Evolutionary conservation across 768 basidiomycete genomes (phyloP).

Genomic region (Pulveroboletus ravenelii): DNA sequence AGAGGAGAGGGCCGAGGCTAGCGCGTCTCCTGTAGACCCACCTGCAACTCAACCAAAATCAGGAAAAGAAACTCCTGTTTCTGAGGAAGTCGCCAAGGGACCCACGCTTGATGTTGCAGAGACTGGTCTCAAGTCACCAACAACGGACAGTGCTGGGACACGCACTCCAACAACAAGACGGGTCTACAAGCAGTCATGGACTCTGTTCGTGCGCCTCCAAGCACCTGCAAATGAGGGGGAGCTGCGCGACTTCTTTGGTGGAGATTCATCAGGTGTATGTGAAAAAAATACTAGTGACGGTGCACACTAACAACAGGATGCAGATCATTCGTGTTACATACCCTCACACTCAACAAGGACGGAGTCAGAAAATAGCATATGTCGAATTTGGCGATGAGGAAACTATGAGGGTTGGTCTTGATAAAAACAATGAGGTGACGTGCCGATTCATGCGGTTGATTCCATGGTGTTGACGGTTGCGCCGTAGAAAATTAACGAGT

Average conservation of each 20-base stretch:
- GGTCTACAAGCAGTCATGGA: conserved; percentile 72
- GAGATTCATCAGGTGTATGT: conserved; percentile 63
- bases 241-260: conserved; percentile 72
- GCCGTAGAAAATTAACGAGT: conserved; percentile 65
- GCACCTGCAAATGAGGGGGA: conserved; percentile 55
- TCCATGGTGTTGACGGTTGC: conserved; percentile 4
- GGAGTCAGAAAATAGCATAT: conserved; percentile 63
- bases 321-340: conserved; percentile 69
- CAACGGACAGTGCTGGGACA: conserved; percentile 54
- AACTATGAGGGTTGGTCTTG: conserved; percentile 73
- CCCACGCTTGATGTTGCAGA: conserved; percentile 26
- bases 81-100: conserved; percentile 22
- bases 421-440: conserved; percentile 64
- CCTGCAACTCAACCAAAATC: conserved; percentile 29
- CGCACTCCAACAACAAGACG: conserved; percentile 69
- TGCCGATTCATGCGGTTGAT: conserved; percentile 12
- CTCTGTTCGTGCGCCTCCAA: conserved; percentile 73
- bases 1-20: conserved; percentile 32
- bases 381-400: conserved; percentile 90
- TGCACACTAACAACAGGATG: neutral
- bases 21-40: conserved; percentile 23
- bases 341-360: conserved; percentile 45
- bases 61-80: conserved; percentile 36
- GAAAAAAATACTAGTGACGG: neutral
- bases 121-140: conserved; percentile 48